Evolutionary conservation across 1,284 basidiomycete species (phyloP).

Genomic region (Pulveroboletus sp.): DNA sequence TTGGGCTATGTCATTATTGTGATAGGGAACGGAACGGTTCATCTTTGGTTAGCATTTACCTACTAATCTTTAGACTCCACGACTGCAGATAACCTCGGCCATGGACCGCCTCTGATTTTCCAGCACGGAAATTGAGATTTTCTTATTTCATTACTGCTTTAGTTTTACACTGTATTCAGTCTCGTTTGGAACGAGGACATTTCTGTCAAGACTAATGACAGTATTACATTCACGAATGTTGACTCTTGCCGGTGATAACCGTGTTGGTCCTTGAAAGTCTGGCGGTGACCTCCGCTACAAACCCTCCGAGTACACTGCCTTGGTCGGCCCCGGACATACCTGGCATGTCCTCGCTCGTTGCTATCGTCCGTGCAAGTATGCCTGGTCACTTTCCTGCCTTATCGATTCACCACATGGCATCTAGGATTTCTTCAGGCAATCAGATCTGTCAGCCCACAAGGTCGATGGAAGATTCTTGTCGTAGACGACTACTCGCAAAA

Average conservation of each 20-base stretch:
- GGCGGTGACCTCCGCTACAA: not conserved
- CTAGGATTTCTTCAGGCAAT: slow-evolving; percentile 78
- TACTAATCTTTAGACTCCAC: slow-evolving; percentile 22
- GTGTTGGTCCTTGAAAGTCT: not conserved
- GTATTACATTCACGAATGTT: not conserved
- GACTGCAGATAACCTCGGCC: slow-evolving; percentile 23
- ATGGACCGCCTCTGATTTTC: slow-evolving; percentile 12
- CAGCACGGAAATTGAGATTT: slow-evolving; percentile 6
- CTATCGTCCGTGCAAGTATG: slow-evolving; percentile 52
- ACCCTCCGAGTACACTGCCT: not conserved
- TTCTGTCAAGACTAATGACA: not conserved
- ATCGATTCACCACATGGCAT: slow-evolving; percentile 5
- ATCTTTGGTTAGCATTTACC: slow-evolving; percentile 10
- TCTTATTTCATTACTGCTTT: slow-evolving; percentile 3
- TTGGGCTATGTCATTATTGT: slow-evolving; percentile 14
- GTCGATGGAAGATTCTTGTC: slow-evolving; percentile 94
- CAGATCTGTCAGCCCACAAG: slow-evolving; percentile 75
- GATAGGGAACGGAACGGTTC: slow-evolving; percentile 6
- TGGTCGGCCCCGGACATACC: slow-evolving; percentile 6
- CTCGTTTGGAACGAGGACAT: slow-evolving; percentile 1
- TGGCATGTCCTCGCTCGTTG: slow-evolving; percentile 54
- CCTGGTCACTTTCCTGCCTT: not conserved
- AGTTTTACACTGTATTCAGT: slow-evolving; percentile 18
- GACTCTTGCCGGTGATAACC: slow-evolving; percentile 15
- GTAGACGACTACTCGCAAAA: slow-evolving; percentile 91